These are phyloP conservation scores for Trypanosoma rangeli DNA, from an alignment of 208 protist species.

Conservation along the genomic window DNA sequence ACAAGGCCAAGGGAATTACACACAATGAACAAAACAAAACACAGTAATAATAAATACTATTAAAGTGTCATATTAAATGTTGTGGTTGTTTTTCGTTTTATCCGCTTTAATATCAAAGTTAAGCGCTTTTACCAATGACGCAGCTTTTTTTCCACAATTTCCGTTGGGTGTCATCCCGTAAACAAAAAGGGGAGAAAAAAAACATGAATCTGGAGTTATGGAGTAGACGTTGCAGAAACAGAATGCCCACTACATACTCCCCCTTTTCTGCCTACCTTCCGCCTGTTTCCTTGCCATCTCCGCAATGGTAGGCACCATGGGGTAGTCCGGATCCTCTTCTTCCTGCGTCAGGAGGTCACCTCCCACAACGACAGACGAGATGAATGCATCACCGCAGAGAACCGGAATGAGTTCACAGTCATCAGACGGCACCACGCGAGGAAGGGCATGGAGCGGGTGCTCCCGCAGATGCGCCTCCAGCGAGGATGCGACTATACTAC, in stretches of 20 bases:
- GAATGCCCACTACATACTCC: background rate
- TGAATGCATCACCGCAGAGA: conserved; percentile 63
- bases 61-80: too few species aligned
- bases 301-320: conserved; percentile 71
- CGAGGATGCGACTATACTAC: conserved; percentile 17
- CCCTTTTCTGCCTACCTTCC: background rate
- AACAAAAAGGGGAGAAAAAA: too few species aligned
- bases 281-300: conserved; percentile 20
- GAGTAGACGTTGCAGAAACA: too few species aligned
- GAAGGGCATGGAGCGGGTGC: conserved; percentile 50
- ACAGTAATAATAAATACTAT: too few species aligned
- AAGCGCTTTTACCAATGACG: too few species aligned
- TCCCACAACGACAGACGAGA: conserved; percentile 64
- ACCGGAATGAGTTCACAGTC: conserved; percentile 59
- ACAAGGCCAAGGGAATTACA: too few species aligned
- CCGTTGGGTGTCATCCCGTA: too few species aligned
- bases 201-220: too few species aligned
- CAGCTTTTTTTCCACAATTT: too few species aligned
- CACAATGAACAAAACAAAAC: too few species aligned
- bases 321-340: conserved; percentile 66
- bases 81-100: too few species aligned
- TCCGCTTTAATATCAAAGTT: too few species aligned
- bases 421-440: conserved; percentile 32
- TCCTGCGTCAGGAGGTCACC: conserved; percentile 40
- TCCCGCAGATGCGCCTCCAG: conserved; percentile 47